Percentiles rank a stretch among this genome's conserved stretches.
These are phyloP conservation scores for Pseudonitzschia multiseries DNA, from an alignment of 108 stramenopile species.

Conservation along the genomic window DNA sequence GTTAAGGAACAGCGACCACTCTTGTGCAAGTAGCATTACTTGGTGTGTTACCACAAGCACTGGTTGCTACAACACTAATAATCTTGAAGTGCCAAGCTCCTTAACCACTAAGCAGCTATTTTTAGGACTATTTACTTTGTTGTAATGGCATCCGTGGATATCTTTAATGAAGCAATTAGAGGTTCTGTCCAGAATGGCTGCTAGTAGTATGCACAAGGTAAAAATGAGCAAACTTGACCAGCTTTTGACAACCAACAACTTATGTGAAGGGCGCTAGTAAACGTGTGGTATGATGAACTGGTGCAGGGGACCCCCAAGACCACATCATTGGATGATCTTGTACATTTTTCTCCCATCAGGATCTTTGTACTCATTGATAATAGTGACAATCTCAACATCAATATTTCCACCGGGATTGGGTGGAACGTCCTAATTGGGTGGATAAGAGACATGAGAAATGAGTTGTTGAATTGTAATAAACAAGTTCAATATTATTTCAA, in stretches of 20 bases:
- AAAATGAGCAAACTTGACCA: no score
- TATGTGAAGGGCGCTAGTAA: conserved; percentile 5
- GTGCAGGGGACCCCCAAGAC: not conserved
- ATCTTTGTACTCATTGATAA: conserved; percentile 1
- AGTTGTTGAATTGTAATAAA: no score
- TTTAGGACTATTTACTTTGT: not conserved
- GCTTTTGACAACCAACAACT: not conserved
- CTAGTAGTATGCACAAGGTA: no score
- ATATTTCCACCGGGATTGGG: conserved; percentile 3
- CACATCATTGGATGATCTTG: not conserved
- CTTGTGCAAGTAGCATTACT: not conserved
- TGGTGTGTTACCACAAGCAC: not conserved
- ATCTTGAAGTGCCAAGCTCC: not conserved
- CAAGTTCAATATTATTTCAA: no score
- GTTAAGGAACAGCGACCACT: not conserved
- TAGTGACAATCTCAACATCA: not conserved
- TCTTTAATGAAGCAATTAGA: no score
- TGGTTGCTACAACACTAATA: conserved; percentile 4
- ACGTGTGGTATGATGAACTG: not conserved
- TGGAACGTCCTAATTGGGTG: not conserved
- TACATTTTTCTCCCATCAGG: conserved; percentile 1
- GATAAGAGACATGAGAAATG: no score
- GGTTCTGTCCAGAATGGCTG: no score
- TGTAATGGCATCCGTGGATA: not conserved
- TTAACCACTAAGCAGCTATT: not conserved